phyloP scores from a whole-genome alignment of 2,329 filamentous ascomycete genomes.

The Teratosphaeriaceae sp. region DNA sequence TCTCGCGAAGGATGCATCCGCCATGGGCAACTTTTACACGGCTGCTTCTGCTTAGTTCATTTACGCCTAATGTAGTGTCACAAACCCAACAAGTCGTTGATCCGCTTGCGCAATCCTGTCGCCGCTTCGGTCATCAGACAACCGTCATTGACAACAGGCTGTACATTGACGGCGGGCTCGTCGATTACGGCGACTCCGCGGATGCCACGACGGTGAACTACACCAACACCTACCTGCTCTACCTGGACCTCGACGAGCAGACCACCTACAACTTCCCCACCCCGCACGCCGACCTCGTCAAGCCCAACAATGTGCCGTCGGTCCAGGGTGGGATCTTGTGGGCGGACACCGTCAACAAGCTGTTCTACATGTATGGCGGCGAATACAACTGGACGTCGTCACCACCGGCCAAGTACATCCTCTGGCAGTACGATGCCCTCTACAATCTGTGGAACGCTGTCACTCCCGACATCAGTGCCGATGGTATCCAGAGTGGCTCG shows the following conservation, averaged over 20 bases:
- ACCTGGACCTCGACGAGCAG: constrained; percentile 47
- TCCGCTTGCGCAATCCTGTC: constrained; percentile 47
- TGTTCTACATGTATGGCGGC: constrained; percentile 57
- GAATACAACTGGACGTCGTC: constrained; percentile 38
- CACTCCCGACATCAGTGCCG: constrained; percentile 26
- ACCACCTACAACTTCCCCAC: constrained; percentile 40
- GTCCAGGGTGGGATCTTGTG: constrained; percentile 47
- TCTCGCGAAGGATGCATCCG: too few species aligned
- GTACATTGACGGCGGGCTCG: constrained; percentile 56
- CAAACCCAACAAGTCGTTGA: constrained; percentile 29
- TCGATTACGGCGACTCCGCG: constrained; percentile 48
- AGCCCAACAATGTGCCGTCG: constrained; percentile 51
- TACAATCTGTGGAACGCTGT: constrained; percentile 51
- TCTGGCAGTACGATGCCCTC: constrained; percentile 54
- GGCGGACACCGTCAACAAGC: constrained; percentile 56
- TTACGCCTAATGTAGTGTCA: not conserved
- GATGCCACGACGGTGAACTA: constrained; percentile 45
- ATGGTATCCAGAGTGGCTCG: constrained; percentile 36
- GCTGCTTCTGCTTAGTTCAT: too few species aligned
- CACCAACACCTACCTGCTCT: constrained; percentile 51
- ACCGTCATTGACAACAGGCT: constrained; percentile 53
- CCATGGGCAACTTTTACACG: too few species aligned
- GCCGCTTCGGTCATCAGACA: constrained; percentile 51
- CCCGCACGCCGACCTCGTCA: constrained; percentile 52
- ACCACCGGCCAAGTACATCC: constrained; percentile 39